Evolutionary conservation across 148 eudicot genomes (phyloP).

Genomic region (Silene conica): DNA sequence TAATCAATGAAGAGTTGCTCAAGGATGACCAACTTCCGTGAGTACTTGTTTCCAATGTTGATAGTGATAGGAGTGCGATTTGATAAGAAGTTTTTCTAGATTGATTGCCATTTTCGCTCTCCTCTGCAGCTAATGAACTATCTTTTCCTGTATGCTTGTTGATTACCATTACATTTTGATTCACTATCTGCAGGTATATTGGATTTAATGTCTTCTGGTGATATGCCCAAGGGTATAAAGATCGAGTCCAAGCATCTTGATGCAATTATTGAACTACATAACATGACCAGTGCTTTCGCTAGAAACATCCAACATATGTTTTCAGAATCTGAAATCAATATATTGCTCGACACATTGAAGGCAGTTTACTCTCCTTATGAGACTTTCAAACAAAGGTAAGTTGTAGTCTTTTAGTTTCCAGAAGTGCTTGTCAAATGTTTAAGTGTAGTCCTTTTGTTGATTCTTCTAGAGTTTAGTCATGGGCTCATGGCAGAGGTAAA

Average conservation of each 20-base stretch:
- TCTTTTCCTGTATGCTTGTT: conserved; percentile 3
- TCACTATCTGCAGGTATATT: conserved; percentile 54
- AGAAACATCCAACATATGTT: conserved; percentile 88
- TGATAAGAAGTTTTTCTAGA: neutral
- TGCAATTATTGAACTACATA: conserved; percentile 82
- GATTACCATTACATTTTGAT: conserved; percentile 9
- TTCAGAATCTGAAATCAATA: conserved; percentile 61
- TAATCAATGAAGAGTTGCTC: neutral
- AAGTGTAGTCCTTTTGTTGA: neutral
- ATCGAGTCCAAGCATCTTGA: conserved; percentile 82
- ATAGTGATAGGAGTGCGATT: neutral
- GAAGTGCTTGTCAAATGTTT: neutral
- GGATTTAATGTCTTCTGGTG: conserved; percentile 77
- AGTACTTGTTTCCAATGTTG: neutral
- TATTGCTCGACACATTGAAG: conserved; percentile 68
- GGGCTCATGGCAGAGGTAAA: neutral
- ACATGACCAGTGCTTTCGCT: conserved; percentile 75
- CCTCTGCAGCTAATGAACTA: conserved; percentile 1
- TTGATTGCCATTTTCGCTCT: neutral
- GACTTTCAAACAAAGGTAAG: conserved; percentile 75
- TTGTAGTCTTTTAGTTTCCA: conserved; percentile 1
- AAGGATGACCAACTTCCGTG: neutral
- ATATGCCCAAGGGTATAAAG: conserved; percentile 72
- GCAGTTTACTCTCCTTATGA: conserved; percentile 82
- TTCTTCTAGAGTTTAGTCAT: neutral